Conservation (phyloP, 768 basidiomycete species). For the Kwoniella dejecticola region DNA sequence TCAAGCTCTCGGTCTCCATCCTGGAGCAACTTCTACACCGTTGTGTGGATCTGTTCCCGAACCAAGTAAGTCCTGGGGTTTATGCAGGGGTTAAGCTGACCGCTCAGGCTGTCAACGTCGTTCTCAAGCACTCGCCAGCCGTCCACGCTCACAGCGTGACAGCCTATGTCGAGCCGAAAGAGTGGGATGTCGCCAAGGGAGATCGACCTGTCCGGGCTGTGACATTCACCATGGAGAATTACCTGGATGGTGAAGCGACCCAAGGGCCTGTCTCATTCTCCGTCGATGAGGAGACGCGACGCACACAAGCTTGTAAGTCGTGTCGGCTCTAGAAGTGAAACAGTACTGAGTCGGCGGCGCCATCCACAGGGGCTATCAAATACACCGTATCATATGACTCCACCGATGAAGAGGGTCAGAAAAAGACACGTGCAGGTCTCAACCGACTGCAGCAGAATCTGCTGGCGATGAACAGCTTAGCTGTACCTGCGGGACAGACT, state of each 20-base stretch:
- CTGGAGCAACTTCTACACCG: slow-evolving; percentile 70
- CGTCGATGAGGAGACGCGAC: slow-evolving; percentile 26
- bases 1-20: slow-evolving; percentile 70
- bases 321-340: no score
- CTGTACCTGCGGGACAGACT: slow-evolving; percentile 44
- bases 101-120: slow-evolving; percentile 2
- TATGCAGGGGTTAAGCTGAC: background rate
- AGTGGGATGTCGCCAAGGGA: slow-evolving; percentile 26
- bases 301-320: slow-evolving; percentile 51
- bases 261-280: slow-evolving; percentile 57
- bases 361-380: slow-evolving; percentile 64
- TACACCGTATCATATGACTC: slow-evolving; percentile 61
- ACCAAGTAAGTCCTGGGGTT: slow-evolving; percentile 61
- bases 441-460: slow-evolving; percentile 17
- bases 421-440: slow-evolving; percentile 20
- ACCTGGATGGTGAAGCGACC: slow-evolving; percentile 57
- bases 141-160: slow-evolving; percentile 70
- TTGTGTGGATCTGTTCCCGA: slow-evolving; percentile 65
- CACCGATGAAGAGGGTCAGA: slow-evolving; percentile 12
- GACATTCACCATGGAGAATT: slow-evolving; percentile 61
- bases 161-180: slow-evolving; percentile 69
- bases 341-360: background rate
- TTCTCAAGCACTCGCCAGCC: slow-evolving; percentile 67
- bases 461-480: slow-evolving; percentile 35
- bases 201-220: slow-evolving; percentile 51